These are phyloP conservation scores for Hypholoma sublateritium DNA, from an alignment of 768 basidiomycete species.

Conservation along the genomic window DNA sequence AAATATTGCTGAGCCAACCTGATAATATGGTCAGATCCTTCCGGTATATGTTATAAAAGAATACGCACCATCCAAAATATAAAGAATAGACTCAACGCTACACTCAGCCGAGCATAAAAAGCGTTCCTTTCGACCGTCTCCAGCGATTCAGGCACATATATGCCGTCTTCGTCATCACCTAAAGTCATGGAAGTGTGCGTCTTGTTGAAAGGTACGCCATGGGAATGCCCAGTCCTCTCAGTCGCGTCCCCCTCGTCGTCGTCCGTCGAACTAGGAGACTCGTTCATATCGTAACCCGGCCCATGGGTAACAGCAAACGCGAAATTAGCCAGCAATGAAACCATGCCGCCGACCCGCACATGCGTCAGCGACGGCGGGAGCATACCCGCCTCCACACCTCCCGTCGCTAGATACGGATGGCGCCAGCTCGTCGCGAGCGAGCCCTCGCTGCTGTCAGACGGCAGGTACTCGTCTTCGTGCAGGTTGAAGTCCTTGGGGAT, in stretches of 20 bases:
- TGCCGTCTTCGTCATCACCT: conserved; percentile 29
- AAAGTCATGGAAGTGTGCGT: conserved; percentile 19
- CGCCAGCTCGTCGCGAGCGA: neutral
- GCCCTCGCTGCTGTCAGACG: neutral
- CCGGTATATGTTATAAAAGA: neutral
- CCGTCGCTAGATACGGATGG: neutral
- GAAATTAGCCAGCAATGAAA: conserved; percentile 51
- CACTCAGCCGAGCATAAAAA: conserved; percentile 51
- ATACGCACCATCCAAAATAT: conserved; percentile 74
- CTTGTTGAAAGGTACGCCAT: conserved; percentile 12
- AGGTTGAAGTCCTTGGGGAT: conserved; percentile 38
- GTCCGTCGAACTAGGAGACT: neutral
- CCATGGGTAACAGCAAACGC: conserved; percentile 35
- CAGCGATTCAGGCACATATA: conserved; percentile 24
- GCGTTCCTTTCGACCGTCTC: conserved; percentile 52
- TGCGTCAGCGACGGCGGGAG: conserved; percentile 42
- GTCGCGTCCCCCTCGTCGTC: conserved; percentile 2
- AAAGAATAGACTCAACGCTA: conserved; percentile 64
- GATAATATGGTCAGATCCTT: neutral
- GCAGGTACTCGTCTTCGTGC: conserved; percentile 11
- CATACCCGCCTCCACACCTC: conserved; percentile 3
- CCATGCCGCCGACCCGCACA: conserved; percentile 58
- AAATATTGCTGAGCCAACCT: conserved; percentile 74
- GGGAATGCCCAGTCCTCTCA: conserved; percentile 2
- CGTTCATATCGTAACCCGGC: neutral